Evolutionary conservation across 768 basidiomycete species (phyloP), one percentile per base, ranked within the genome.

Genomic region (Gloeophyllum trabeum): DNA sequence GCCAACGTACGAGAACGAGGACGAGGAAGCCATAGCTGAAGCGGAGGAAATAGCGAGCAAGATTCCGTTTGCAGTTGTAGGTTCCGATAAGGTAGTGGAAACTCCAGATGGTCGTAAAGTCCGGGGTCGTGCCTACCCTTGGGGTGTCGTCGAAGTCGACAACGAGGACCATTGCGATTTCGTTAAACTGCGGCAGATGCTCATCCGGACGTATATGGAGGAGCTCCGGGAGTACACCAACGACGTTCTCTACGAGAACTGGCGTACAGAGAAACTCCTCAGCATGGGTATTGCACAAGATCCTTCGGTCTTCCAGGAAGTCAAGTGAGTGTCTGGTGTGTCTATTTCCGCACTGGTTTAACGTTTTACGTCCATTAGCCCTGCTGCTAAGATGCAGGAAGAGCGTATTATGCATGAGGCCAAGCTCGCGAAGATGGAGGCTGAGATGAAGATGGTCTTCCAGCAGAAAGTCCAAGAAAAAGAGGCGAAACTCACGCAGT

Each of bases 391-490:
- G 63, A 76, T 90, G 67, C 91, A 93, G 49, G 96, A 99, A 59
- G 96, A 99, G 59, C 87, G 96, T 43, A 71, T 89, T 41, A 63
- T 97, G 57, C 94, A 99, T 65, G 94, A 99, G 66, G 86, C 88
- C 51, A 98, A 98, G 63, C 78, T 99, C 42, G 78, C 89, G 43
- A 99, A 99, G 80, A 97, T 97, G 84, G 96, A 99, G 68, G 87
- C 92, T 43, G 96, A 98, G 73, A 99, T 99, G 96, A 98, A 97
- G 79, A 91, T 94, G 89, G 96, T 99, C 54, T 99, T 99, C 91
- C 92, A 93, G 60, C 96, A 98, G 66, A 99, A 99, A 64, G 96
- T 99, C 43, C 90, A 92, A 61, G 96, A 99, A 62, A 98, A 99
- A 72, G 96, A 99, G 61, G 78, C 90, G 50, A 98, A 98, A 66